Evolutionary conservation across 2,329 filamentous ascomycete species (phyloP).

Genomic region (Thielaviopsis populi): DNA sequence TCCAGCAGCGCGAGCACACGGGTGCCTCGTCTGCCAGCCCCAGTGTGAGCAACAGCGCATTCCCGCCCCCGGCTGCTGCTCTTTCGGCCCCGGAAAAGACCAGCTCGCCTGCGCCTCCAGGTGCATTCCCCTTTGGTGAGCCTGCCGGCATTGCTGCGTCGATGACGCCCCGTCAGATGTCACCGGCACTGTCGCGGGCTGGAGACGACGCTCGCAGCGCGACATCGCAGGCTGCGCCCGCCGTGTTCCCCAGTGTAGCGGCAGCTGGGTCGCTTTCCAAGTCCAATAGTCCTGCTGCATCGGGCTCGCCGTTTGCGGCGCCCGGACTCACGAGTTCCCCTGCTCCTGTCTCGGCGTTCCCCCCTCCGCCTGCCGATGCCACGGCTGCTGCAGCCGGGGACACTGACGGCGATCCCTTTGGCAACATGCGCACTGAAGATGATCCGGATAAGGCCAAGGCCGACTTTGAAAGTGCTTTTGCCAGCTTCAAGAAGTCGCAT

Average conservation of each 20-base stretch:
- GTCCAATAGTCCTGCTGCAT: constrained; percentile 14
- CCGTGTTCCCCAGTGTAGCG: constrained; percentile 21
- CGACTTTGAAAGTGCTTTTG: constrained; percentile 76
- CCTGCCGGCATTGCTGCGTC: constrained; percentile 42
- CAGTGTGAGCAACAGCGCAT: neutral
- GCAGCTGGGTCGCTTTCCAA: constrained; percentile 20
- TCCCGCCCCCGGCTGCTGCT: neutral
- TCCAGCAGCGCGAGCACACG: constrained; percentile 36
- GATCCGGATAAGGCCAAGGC: constrained; percentile 52
- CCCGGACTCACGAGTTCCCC: neutral
- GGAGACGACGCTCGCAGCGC: constrained; percentile 22
- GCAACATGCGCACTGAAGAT: constrained; percentile 30
- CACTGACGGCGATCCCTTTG: constrained; percentile 5
- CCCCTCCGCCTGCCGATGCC: constrained; percentile 18
- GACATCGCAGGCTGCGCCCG: constrained; percentile 21
- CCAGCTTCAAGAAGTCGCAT: constrained; percentile 48
- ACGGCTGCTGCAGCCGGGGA: neutral
- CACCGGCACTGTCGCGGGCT: constrained; percentile 46
- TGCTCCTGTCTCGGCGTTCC: constrained; percentile 17
- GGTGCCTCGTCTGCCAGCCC: constrained; percentile 38
- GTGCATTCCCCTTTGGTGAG: constrained; percentile 29
- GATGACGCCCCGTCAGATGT: constrained; percentile 58
- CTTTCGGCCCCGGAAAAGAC: constrained; percentile 2
- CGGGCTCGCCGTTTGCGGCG: constrained; percentile 10
- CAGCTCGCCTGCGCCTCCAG: constrained; percentile 24